phyloP scores from a whole-genome alignment of 192 early-diverging fungal species.

The Coemansia guatemalensis region DNA sequence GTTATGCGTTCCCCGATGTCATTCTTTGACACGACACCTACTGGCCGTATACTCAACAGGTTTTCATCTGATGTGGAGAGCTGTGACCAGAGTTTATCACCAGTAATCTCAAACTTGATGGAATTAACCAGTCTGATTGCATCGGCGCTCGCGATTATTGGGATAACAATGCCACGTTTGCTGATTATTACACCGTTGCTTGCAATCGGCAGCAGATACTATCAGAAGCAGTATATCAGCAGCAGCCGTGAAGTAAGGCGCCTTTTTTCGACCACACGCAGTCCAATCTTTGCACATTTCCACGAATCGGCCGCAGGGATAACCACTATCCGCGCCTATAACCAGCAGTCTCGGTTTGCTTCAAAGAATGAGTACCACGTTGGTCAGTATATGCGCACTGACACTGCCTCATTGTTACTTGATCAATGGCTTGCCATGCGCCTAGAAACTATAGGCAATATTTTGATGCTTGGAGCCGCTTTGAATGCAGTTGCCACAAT shows the following conservation, averaged over 20 bases:
- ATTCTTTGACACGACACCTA: slow-evolving; percentile 75
- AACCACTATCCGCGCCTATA: slow-evolving; percentile 82
- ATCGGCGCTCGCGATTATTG: slow-evolving; percentile 58
- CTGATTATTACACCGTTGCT: slow-evolving; percentile 68
- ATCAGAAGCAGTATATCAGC: slow-evolving; percentile 72
- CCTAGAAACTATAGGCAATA: slow-evolving; percentile 72
- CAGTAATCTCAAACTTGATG: slow-evolving; percentile 59
- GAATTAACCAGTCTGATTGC: slow-evolving; percentile 55
- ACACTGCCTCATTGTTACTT: slow-evolving; percentile 66
- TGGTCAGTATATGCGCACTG: slow-evolving; percentile 74
- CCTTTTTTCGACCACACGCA: slow-evolving; percentile 79
- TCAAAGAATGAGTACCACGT: slow-evolving; percentile 61
- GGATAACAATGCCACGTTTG: slow-evolving; percentile 64
- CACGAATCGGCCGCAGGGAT: slow-evolving; percentile 75
- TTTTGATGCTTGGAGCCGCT: slow-evolving; percentile 71
- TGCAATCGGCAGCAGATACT: slow-evolving; percentile 65
- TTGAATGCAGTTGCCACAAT: slow-evolving; percentile 65
- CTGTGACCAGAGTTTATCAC: slow-evolving; percentile 61
- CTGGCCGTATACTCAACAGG: slow-evolving; percentile 73
- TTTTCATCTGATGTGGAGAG: slow-evolving; percentile 64
- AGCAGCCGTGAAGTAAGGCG: slow-evolving; percentile 83
- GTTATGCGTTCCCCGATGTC: slow-evolving; percentile 70
- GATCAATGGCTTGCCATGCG: slow-evolving; percentile 75
- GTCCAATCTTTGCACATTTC: slow-evolving; percentile 79
- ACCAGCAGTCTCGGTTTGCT: slow-evolving; percentile 75